These are phyloP conservation scores for Hyparrhenia diplandra DNA, from an alignment of 176 grass and related monocot species.

Conservation along the genomic window DNA sequence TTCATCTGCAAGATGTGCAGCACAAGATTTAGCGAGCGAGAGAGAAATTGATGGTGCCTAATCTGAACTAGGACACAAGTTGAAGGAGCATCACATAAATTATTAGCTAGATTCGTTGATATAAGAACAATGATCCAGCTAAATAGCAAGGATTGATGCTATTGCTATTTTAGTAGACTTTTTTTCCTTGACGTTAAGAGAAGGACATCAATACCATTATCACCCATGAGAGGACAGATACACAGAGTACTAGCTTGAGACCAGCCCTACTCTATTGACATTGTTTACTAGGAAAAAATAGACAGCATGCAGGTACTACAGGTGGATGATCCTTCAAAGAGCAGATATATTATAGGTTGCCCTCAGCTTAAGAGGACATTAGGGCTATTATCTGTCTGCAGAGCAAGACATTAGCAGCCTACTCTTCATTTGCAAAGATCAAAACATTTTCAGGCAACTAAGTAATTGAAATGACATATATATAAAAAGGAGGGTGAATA, in stretches of 20 bases:
- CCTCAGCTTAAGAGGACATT: neutral
- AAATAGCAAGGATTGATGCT: too few species aligned
- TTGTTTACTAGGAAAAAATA: neutral
- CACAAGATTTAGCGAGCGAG: conserved; percentile 6
- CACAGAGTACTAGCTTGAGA: neutral
- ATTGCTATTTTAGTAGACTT: too few species aligned
- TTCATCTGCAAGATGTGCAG: conserved; percentile 49
- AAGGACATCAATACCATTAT: neutral
- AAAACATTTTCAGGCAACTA: neutral
- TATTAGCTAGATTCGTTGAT: conserved; percentile 12
- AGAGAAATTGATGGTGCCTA: neutral
- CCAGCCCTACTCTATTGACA: neutral
- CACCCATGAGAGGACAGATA: neutral
- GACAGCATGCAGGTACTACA: neutral
- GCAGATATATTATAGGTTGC: neutral
- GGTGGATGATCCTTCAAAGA: neutral
- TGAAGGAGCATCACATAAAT: neutral
- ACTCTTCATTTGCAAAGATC: neutral
- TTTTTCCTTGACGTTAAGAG: too few species aligned
- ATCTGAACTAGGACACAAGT: neutral
- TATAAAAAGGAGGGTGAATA: neutral
- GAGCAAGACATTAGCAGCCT: neutral
- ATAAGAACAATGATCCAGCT: neutral
- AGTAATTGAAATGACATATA: neutral
- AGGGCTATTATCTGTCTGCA: neutral